Conservation (phyloP, 768 basidiomycete species). For the Xerocomus potaroensis region DNA sequence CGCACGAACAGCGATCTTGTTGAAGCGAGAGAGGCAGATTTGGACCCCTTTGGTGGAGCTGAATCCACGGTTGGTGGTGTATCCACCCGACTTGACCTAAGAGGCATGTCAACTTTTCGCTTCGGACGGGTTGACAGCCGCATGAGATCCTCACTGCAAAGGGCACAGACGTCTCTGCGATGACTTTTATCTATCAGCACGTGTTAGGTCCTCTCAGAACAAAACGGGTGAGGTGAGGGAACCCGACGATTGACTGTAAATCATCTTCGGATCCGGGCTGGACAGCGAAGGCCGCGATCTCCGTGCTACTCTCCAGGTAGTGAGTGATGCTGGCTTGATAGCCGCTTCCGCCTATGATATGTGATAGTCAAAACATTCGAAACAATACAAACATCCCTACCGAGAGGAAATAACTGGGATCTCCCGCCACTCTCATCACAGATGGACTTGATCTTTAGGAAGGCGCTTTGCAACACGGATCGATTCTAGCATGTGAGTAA, state of each 20-base stretch:
- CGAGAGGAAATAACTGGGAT: constrained; percentile 9
- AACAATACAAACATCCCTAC: not conserved
- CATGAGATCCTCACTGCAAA: constrained; percentile 29
- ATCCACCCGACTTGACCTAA: constrained; percentile 35
- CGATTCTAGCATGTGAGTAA: no score
- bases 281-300: constrained; percentile 6
- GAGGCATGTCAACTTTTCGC: not conserved
- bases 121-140: constrained; percentile 9
- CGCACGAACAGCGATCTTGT: constrained; percentile 10
- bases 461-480: not conserved
- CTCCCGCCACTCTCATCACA: not conserved
- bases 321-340: constrained; percentile 12
- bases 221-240: not conserved
- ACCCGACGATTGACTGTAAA: constrained; percentile 3
- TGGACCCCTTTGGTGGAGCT: constrained; percentile 32
- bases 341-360: constrained; percentile 10
- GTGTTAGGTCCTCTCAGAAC: not conserved
- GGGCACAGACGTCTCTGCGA: constrained; percentile 3
- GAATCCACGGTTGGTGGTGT: constrained; percentile 26
- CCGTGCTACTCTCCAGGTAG: constrained; percentile 12
- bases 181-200: constrained; percentile 6
- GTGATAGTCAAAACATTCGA: no score
- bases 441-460: constrained; percentile 1
- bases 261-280: constrained; percentile 13
- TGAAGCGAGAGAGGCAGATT: constrained; percentile 25